A percentile compares a stretch with the other conserved stretches of the same genome.
Conservation (phyloP, 306 rosid genomes). For the Vachellia pachyceras region DNA sequence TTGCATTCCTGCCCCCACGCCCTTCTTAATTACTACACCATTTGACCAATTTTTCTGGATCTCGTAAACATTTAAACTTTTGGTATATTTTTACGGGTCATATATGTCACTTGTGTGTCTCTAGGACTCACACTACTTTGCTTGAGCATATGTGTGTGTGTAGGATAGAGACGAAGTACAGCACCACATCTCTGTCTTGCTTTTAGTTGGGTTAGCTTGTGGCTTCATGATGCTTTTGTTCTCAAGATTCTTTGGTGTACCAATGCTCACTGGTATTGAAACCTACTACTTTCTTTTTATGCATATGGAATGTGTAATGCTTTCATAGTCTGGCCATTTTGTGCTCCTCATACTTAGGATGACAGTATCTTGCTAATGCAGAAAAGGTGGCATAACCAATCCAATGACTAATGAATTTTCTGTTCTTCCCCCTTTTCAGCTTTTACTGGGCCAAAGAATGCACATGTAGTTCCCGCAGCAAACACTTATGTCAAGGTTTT, state of each 20-base stretch:
- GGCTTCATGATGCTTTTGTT: slow-evolving; percentile 78
- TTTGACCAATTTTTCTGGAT: not conserved
- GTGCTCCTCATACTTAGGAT: slow-evolving; percentile 33
- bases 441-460: slow-evolving; percentile 75
- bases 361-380: slow-evolving; percentile 29
- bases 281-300: slow-evolving; percentile 9
- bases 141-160: slow-evolving; percentile 36
- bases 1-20: not conserved
- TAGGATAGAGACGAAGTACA: slow-evolving; percentile 90
- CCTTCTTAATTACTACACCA: not conserved
- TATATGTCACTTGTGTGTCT: slow-evolving; percentile 32
- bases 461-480: slow-evolving; percentile 78
- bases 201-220: slow-evolving; percentile 80
- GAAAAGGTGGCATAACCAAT: slow-evolving; percentile 34
- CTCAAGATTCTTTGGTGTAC: slow-evolving; percentile 70
- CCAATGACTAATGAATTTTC: slow-evolving; percentile 46
- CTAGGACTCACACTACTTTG: slow-evolving; percentile 25
- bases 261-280: slow-evolving; percentile 72
- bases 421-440: slow-evolving; percentile 58
- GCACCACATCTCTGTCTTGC: slow-evolving; percentile 73
- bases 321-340: slow-evolving; percentile 6
- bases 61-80: not conserved
- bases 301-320: slow-evolving; percentile 11
- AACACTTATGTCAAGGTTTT: slow-evolving; percentile 86
- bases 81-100: not conserved